Evolutionary conservation across 2,329 filamentous ascomycete species (phyloP), one percentile per base, ranked within the genome.

Genomic region (Dryadomyces quercus-mongolicae): DNA sequence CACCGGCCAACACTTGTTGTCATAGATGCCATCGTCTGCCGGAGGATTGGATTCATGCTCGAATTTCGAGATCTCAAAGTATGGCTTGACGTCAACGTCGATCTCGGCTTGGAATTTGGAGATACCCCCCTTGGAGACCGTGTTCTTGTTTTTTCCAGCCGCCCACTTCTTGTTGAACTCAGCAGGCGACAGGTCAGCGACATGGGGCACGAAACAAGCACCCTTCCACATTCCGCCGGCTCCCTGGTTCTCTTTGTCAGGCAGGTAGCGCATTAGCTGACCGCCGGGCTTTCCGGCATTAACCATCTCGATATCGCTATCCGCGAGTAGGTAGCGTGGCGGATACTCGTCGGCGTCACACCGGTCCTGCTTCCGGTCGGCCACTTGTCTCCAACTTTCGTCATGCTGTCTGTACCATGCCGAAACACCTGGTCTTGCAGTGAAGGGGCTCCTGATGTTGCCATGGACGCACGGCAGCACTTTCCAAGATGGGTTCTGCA

Each of bases 131-230:
- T 42, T 38, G 46, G 21, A 25, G 6, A 40, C 38, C n/a, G 34
- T 38, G 4, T 51, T 50, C 48, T 52, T 53, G 38, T 31, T 21
- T 7, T 22, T 43, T 15, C 34, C 43, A 5, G 54, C 42, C 21
- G 25, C 20, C n/a, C 55, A 50, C 13, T 25, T 22, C 22, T 49
- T 49, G n/a, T 51, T 18, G 9, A 57, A 36, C n/a, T 54, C 18
- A 8, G 22, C 34, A 46, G 53, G 49, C 4, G 58, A 38, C 20
- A 57, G 16, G 2, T 25, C 55, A 12, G 31, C 12, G 12, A 60
- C 25, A 13, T 52, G 51, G 9, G 49, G 44, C 21, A 38, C 62
- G 50, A 57, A 59, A 42, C 55, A 57, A 9, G 36, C 80, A 36
- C 52, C 54, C 48, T 45, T 49, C 57, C 55, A 58, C 51, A 55